Base-by-base conservation (phyloP, 129 eudicot genomes). In the Saposhnikovia divaricata region DNA sequence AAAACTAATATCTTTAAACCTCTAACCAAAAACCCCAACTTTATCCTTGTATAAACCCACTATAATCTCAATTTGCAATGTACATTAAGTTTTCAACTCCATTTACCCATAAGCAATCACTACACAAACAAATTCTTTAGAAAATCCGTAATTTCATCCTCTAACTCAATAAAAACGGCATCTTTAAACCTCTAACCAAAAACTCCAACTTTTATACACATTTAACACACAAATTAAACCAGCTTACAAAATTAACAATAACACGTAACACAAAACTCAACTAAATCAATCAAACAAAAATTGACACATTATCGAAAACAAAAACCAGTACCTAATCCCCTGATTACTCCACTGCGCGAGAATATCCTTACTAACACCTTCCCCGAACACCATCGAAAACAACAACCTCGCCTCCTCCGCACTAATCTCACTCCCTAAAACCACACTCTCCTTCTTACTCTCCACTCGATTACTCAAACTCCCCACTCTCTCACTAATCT, bases 331-430 rank as follows among this genome's bases (percentile, higher is more conserved):
- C 99, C 98, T 92, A 70, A 96, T 92, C 25, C 99, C 99, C 91
- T 96, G 99, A 89, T 96, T 92, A 80, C 85, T 89, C 99, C 99
- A 96, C 87, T 92, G 99, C 4, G 93, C 90, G 72, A 96, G 93
- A 25, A 96, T 87, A 77, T 86, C 97, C 79, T 80, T 89, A 3
- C 87, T 85, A 50, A 92, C 93, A 45, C 74, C 81, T 47, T 40
- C 72, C 11, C 99, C 98, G 65, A 96, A 96, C 42, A 92, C 91
- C 90, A 92, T 89, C 9, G 82, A 76, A 82, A 92, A 96, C 85
- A 96, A 83, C 80, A 87, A 73, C 4, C 85, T 72, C 9, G 99
- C 95, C 76, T 81, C 93, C 80, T 50, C 87, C 46, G 51, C 9
- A 0, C 89, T 51, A 73, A 96, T 44, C 80, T 85, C 87, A 6